A percentile compares a stretch with the other conserved stretches of the same genome.
Evolutionary conservation across 1,284 basidiomycete species (phyloP).

Genomic region (Rhodotorula glutinis): DNA sequence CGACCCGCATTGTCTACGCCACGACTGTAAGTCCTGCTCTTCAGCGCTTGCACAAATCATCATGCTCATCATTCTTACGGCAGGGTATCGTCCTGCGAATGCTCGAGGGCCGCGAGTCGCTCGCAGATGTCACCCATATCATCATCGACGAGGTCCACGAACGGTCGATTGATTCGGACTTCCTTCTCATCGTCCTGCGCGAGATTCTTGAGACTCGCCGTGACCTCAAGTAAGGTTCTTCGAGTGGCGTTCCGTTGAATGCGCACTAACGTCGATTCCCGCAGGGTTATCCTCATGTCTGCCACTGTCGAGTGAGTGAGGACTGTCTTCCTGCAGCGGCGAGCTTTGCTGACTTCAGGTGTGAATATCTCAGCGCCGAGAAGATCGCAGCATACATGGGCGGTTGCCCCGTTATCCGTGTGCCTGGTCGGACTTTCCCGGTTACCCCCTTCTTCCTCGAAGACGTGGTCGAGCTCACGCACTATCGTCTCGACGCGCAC

Average conservation of each 20-base stretch:
- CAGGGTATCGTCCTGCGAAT: constrained; percentile 96
- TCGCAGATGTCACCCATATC: constrained; percentile 89
- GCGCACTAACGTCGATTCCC: neutral
- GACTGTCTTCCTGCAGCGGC: neutral
- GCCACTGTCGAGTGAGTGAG: constrained; percentile 72
- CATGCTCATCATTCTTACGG: constrained; percentile 32
- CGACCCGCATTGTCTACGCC: constrained; percentile 57
- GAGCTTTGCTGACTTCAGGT: neutral
- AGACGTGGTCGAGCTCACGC: constrained; percentile 81
- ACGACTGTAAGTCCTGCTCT: constrained; percentile 56
- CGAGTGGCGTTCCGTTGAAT: neutral
- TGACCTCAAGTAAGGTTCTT: constrained; percentile 67
- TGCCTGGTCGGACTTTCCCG: constrained; percentile 96
- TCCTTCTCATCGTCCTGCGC: constrained; percentile 91
- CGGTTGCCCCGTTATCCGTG: constrained; percentile 74
- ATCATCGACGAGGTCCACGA: constrained; percentile 90
- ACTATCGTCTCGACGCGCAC: constrained; percentile 73
- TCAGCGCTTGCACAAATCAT: too few species aligned
- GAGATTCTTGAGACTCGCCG: constrained; percentile 74
- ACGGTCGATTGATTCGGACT: constrained; percentile 95
- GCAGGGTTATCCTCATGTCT: constrained; percentile 91
- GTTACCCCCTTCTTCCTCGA: constrained; percentile 85
- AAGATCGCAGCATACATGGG: constrained; percentile 93
- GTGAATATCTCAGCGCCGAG: constrained; percentile 57
- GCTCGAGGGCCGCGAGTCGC: constrained; percentile 81